Conservation (phyloP, 257 asterid species). For the Avicennia marina region DNA sequence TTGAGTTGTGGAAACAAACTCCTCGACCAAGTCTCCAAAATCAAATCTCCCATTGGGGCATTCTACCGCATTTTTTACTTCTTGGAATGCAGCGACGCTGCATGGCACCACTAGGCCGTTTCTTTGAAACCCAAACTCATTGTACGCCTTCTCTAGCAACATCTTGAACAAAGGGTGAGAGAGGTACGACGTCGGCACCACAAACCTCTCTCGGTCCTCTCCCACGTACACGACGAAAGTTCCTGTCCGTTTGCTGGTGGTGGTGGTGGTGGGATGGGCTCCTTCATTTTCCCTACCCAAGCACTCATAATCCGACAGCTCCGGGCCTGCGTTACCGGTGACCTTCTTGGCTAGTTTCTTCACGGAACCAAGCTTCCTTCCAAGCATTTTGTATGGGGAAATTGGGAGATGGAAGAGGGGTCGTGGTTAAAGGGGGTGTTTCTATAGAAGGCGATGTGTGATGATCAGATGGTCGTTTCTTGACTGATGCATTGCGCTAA, state of each 20-base stretch:
- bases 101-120: constrained; percentile 70
- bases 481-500: constrained; percentile 18
- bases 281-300: constrained; percentile 31
- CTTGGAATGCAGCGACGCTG: constrained; percentile 59
- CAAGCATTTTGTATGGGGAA: constrained; percentile 38
- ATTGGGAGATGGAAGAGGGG: background rate
- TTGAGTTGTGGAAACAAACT: constrained; percentile 40
- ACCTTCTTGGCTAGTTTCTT: constrained; percentile 59
- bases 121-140: constrained; percentile 66
- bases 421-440: background rate
- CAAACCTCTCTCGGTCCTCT: constrained; percentile 60
- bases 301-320: constrained; percentile 27
- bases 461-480: constrained; percentile 12
- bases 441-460: background rate
- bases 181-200: constrained; percentile 62
- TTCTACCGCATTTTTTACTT: constrained; percentile 56
- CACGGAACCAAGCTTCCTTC: constrained; percentile 68
- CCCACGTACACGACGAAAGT: constrained; percentile 68
- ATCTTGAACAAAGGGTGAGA: constrained; percentile 85
- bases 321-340: constrained; percentile 19
- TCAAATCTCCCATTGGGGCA: constrained; percentile 60
- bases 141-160: constrained; percentile 65
- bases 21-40: constrained; percentile 60
- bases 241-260: constrained; percentile 46
- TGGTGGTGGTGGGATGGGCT: constrained; percentile 7